Evolutionary conservation across 129 eudicot species (phyloP), one percentile per base, ranked within the genome.

Genomic region (Artemisia tridentata): DNA sequence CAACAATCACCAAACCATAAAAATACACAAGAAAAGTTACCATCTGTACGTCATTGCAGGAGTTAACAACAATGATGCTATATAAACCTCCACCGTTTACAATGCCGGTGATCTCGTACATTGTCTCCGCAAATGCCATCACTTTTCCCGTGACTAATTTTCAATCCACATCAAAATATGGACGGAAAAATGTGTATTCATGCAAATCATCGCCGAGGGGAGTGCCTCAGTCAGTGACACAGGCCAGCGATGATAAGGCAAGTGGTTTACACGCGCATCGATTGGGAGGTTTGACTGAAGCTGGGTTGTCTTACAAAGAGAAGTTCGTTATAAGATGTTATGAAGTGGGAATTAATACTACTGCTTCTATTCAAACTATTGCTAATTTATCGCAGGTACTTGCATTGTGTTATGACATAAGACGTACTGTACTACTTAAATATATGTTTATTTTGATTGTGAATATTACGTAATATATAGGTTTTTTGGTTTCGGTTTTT

Each of bases 311-410:
- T 25, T 89, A 89, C 58, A 86, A 89, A 75, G 96, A 89, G 84
- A 86, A 81, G 66, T 89, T 89, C 41, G 82, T 86, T 17, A 86
- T 89, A 2, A 80, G 96, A 72, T 79, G 90, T 54, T 86, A 89
- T 73, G 92, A 89, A 72, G 92, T 86, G 20, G 92, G 96, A 57
- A 78, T 80, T 50, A 89, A 84, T 75, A 89, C 84, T 66, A 86
- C 96, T 70, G 92, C 92, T 54, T 84, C 92, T 45, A 85, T 89
- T 70, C 90, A 89, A 63, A 89, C 90, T 17, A 86, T 89, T 48
- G 96, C 96, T 31, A 86, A 89, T 84, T 84, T 89, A 31, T 76
- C 82, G 67, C 90, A 89, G 96, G 96, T 89, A 8, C 23, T 59
- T 75, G 41, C 41, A 34, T 34, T 34, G 20, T 21, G 5, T 20